Base-by-base conservation (phyloP, 2,329 filamentous ascomycete genomes). In the Pezicula neosporulosa region DNA sequence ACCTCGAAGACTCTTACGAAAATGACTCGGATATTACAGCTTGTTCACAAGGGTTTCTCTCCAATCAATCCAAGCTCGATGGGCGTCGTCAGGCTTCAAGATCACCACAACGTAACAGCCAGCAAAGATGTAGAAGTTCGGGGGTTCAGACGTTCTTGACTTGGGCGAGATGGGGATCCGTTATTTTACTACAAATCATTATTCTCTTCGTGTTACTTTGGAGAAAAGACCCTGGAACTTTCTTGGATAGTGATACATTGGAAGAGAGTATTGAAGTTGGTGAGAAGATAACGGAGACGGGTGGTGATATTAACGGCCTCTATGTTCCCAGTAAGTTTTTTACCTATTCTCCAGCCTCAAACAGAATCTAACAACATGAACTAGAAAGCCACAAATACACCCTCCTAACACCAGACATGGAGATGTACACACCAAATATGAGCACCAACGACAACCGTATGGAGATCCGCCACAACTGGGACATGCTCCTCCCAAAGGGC, bases 371-470 rank as follows among this genome's bases (percentile, higher is more conserved):
- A 33, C 35, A 2, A 37, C 7, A 37, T 18, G 27, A 37, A 19
- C 4, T 21, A 58, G 56, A 50, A 35, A 59, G 56, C 9, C 64
- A 65, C 44, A 57, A 58, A 49, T 66, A 62, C 39, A 66, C 59
- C 36, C 56, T 59, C 13, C 60, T 67, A 18, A 63, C 60, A 19
- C 60, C 58, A 3, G 60, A 68, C 2, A 57, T 58, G 30, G 59
- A 65, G 10, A 64, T 59, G 48, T 67, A 59, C 50, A 58, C 67
- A 3, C 65, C 66, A 8, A 67, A 67, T 41, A 67, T 67, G 65
- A 63, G 56, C 4, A 52, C 52, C 10, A 56, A 67, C 47, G 56
- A 49, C 3, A 59, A 67, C 49, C 50, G 66, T 19, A 60, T 67
- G 56, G 58, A 63, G 43, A 53, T 68, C 9, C 50, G 64, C 37